Base-by-base conservation (phyloP, 495 filamentous ascomycete genomes). In the Podospora pseudopauciseta region DNA sequence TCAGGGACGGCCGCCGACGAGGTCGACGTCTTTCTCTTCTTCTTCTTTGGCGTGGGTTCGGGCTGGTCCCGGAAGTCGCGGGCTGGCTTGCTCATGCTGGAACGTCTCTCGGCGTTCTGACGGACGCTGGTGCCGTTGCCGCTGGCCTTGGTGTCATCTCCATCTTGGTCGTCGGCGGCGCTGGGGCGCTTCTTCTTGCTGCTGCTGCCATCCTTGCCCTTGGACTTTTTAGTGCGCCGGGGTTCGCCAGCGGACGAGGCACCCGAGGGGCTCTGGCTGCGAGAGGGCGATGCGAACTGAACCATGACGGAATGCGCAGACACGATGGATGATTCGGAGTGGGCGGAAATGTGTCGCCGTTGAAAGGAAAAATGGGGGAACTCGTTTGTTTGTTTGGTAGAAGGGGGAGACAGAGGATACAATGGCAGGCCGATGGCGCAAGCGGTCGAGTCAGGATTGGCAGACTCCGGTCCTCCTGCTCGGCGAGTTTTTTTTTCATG, bases 1-100 rank as follows among this genome's bases (percentile, higher is more conserved):
- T 49, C 39, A 13, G 39, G 39, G 39, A 11, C 5, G 9, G 39
- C 2, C 0, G 39, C 39, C 39, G 39, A 49, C 0, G 68, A 57
- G 6, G 65, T 55, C 30, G 70, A 76, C 57, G 69, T 76, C 66
- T 76, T 84, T 64, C 71, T 82, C 62, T 72, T 79, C 70, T 76
- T 79, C 69, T 78, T 79, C 71, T 73, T 77, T 62, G 74, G 76
- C 77, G 76, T 11, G 78, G 73, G 69, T 32, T 83, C 81, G 7
- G 85, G 86, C 74, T 90, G 87, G 75, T 96, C 92, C 71, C 89
- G 80, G 20, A 88, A 86, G 79, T 94, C 91, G 72, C 91, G 83
- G 27, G 91, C 88, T 20, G 89, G 85, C 67, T 90, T 89, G 78
- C 86, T 88, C 70, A 90, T 75, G 76, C 83, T 86, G 27, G 78